Evolutionary conservation across 805 yeast genomes (phyloP), one percentile per base, ranked within the genome.

Genomic region (Sugiyamaella floridensis): DNA sequence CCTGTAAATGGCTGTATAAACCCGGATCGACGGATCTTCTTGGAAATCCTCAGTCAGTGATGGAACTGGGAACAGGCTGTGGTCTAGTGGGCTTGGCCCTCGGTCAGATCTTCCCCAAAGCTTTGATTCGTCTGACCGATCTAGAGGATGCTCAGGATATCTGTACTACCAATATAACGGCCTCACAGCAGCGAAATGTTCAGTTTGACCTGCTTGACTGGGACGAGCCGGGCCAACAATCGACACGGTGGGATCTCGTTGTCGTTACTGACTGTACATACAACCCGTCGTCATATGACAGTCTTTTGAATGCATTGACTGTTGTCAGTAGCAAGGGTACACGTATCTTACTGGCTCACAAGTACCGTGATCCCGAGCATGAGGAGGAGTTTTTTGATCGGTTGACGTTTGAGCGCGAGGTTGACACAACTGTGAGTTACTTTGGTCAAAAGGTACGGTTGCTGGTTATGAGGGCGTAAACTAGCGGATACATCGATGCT

Each of bases 31-130:
- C 7, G 12, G 11, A 34, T 40, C 19, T 47, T n/a, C 44, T 29
- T 12, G 28, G 40, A 19, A n/a, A 40, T 10, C 22, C 45, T 6
- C 34, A 34, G 29, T 59, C 60, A 1, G 60, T 73, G 2, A 50
- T 74, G 11, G 77, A 74, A 53, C 61, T 74, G 1, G 77, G 77
- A 1, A 67, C 77, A 2, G 77, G 77, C 0, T 71, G 75, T 47
- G 77, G 77, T 1, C 56, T 72, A 0, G 70, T 70, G 0, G 71
- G 75, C 2, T 48, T 71, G 4, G 62, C 65, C 6, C 41, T 73
- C 20, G 58, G 62, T 18, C 63, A 60, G 20, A 14, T 61, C 2
- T 56, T 64, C 12, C 41, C 56, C 1, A 46, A 56, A 7, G 47
- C 65, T 4, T 15, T 5, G 16, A 28, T 32, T 2, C 57, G 69